Percentiles rank a stretch among this genome's conserved stretches.
Evolutionary conservation across 2,329 filamentous ascomycete genomes (phyloP).

Genomic region (Elsinoe batatas): DNA sequence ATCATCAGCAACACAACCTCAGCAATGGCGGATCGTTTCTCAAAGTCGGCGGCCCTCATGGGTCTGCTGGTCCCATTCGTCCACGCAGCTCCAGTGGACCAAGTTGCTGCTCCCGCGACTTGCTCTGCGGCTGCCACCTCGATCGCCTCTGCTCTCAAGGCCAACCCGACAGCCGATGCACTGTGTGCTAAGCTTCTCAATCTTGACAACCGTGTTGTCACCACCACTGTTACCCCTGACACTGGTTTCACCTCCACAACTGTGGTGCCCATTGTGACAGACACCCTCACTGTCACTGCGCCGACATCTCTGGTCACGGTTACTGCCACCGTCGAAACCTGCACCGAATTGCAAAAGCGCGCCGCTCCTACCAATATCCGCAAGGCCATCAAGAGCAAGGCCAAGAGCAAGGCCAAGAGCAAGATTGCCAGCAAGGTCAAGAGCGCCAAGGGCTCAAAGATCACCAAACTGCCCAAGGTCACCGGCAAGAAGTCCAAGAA

Average conservation of each 20-base stretch:
- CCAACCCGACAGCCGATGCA: conserved; percentile 10
- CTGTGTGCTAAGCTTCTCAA: conserved; percentile 8
- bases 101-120: background rate
- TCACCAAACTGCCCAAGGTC: background rate
- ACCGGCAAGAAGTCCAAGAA: background rate
- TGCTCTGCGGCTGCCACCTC: conserved; percentile 1
- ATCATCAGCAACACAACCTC: background rate
- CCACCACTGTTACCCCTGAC: conserved; percentile 2
- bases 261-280: conserved; percentile 4
- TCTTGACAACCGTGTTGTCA: background rate
- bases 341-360: background rate
- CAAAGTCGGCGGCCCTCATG: conserved; percentile 5
- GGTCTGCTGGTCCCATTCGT: conserved; percentile 2
- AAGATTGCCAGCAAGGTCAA: conserved; percentile 1
- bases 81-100: conserved; percentile 4
- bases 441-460: background rate
- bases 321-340: conserved; percentile 5
- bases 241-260: conserved; percentile 8
- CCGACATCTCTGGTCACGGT: conserved; percentile 6
- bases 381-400: conserved; percentile 5
- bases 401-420: conserved; percentile 7
- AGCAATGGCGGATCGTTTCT: conserved; percentile 10
- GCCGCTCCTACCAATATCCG: background rate
- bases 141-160: conserved; percentile 3
- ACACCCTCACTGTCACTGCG: conserved; percentile 3